phyloP scores from a whole-genome alignment of 2,329 filamentous ascomycete species.

The Ophiosphaerella herpotricha region DNA sequence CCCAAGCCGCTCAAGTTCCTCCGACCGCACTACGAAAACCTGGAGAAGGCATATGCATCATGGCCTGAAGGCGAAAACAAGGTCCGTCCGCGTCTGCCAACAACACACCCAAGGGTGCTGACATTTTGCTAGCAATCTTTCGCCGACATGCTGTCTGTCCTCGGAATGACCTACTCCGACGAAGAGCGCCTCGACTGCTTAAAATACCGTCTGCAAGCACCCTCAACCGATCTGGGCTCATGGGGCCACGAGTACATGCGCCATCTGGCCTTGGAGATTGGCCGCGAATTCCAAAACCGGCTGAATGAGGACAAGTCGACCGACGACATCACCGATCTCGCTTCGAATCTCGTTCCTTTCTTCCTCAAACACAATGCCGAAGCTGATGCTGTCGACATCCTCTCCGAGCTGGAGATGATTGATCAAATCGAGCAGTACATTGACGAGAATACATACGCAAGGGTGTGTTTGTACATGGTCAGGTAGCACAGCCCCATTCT shows the following conservation, averaged over 20 bases:
- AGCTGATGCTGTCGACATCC: conserved; percentile 93
- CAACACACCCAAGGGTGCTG: conserved; percentile 8
- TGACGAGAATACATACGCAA: conserved; percentile 89
- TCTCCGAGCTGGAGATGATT: conserved; percentile 98
- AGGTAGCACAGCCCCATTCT: conserved; percentile 49
- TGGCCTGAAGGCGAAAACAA: conserved; percentile 87
- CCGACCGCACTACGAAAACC: conserved; percentile 89
- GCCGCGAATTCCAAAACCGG: conserved; percentile 88
- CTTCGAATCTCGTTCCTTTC: conserved; percentile 83
- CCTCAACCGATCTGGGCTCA: conserved; percentile 88
- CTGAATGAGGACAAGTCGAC: conserved; percentile 82
- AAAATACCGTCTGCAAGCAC: conserved; percentile 89
- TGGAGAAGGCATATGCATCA: conserved; percentile 85
- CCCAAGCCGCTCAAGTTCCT: conserved; percentile 98
- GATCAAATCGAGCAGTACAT: conserved; percentile 86
- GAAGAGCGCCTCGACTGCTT: conserved; percentile 95
- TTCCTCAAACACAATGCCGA: conserved; percentile 98
- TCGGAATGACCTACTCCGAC: conserved; percentile 98
- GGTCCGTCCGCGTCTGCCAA: conserved; percentile 50
- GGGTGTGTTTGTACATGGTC: conserved; percentile 97
- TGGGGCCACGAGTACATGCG: conserved; percentile 99
- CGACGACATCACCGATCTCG: conserved; percentile 83
- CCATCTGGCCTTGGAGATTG: conserved; percentile 93
- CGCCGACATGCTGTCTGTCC: conserved; percentile 93
- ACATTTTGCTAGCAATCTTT: conserved; percentile 63